phyloP scores from a whole-genome alignment of 176 grass and related monocot genomes.

The Dactylis glomerata region DNA sequence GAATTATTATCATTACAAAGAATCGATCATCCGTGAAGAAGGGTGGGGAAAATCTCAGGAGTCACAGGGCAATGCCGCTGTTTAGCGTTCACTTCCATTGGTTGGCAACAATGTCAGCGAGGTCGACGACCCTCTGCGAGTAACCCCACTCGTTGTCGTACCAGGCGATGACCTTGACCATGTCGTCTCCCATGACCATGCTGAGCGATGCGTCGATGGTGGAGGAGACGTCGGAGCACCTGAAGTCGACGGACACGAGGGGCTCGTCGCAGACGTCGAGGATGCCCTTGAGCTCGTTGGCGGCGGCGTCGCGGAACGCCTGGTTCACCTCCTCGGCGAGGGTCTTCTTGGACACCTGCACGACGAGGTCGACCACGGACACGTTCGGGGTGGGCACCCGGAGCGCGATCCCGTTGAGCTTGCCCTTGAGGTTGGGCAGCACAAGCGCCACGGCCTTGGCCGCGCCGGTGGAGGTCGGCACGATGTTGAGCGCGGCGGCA shows the following conservation, averaged over 20 bases:
- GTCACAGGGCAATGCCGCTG: not conserved
- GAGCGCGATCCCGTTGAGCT: conserved; percentile 89
- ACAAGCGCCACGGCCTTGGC: conserved; percentile 86
- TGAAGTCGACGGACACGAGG: conserved; percentile 82
- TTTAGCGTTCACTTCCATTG: conserved; percentile 54
- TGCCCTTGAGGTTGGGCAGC: conserved; percentile 81
- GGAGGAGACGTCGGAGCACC: conserved; percentile 65
- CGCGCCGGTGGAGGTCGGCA: conserved; percentile 80
- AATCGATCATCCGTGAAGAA: conserved; percentile 29
- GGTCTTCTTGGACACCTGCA: conserved; percentile 78
- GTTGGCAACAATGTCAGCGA: conserved; percentile 58
- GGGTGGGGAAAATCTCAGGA: conserved; percentile 38
- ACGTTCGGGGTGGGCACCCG: conserved; percentile 81
- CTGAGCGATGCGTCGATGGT: conserved; percentile 61
- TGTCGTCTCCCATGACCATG: conserved; percentile 73
- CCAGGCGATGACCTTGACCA: conserved; percentile 79
- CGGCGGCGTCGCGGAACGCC: conserved; percentile 60
- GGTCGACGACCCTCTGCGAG: conserved; percentile 72
- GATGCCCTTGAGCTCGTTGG: conserved; percentile 61
- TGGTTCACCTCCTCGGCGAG: conserved; percentile 80
- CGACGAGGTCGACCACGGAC: conserved; percentile 81
- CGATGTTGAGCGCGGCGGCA: conserved; percentile 85
- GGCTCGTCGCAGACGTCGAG: conserved; percentile 73
- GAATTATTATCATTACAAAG: conserved; percentile 41
- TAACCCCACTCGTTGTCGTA: conserved; percentile 94